Percentiles rank a stretch among this genome's conserved stretches.
Evolutionary conservation across 177 flowering plant genomes (phyloP).

Genomic region (Vitis hybrid): DNA sequence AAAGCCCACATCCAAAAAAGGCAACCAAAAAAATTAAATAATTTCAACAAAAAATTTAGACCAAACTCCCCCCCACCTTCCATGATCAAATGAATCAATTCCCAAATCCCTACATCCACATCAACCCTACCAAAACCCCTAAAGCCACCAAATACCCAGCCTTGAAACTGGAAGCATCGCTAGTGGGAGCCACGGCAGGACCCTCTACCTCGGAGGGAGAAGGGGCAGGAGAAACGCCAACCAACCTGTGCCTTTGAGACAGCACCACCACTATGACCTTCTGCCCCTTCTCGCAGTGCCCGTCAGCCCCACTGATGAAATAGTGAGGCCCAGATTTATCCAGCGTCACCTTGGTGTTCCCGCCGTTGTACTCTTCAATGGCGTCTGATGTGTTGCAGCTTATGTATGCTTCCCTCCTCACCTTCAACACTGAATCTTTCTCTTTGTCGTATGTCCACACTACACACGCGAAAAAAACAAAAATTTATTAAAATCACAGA

Average conservation of each 20-base stretch:
- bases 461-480: constrained; percentile 8
- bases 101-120: constrained; percentile 1
- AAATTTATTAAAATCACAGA: background rate
- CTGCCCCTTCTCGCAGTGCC: constrained; percentile 55
- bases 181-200: constrained; percentile 34
- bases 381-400: constrained; percentile 46
- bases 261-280: constrained; percentile 46
- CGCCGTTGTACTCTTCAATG: constrained; percentile 39
- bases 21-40: background rate
- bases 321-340: constrained; percentile 45
- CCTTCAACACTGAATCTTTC: constrained; percentile 53
- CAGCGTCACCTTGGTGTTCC: constrained; percentile 42
- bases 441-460: constrained; percentile 44
- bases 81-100: too few species aligned
- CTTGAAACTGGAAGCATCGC: constrained; percentile 17
- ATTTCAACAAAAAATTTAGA: background rate
- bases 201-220: constrained; percentile 30
- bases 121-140: constrained; percentile 17
- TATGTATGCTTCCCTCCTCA: constrained; percentile 34
- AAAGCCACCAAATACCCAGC: constrained; percentile 11
- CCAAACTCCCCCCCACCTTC: background rate
- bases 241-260: constrained; percentile 21
- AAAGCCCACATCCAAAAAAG: background rate
- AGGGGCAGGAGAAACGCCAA: constrained; percentile 33
- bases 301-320: constrained; percentile 60